Conservation (phyloP, 2,329 filamentous ascomycete species). For the Zymoseptoria brevis region DNA sequence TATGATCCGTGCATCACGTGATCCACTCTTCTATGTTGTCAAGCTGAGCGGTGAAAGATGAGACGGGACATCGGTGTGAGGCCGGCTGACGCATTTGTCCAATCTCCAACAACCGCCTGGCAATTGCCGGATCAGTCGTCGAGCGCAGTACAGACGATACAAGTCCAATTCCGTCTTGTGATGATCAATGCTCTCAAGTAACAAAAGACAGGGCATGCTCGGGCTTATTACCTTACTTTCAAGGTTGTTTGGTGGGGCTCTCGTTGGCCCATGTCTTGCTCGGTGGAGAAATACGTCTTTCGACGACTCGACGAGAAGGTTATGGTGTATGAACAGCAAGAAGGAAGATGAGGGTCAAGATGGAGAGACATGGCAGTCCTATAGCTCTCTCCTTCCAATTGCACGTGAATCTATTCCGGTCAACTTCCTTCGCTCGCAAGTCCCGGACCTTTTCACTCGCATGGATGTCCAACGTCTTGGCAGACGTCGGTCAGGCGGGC, state of each 20-base stretch:
- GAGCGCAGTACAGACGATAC: too few relatives aligned
- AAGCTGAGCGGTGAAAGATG: neutral
- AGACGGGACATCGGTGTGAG: neutral
- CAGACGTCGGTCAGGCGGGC: neutral
- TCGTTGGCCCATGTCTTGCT: too few relatives aligned
- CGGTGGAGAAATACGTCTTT: too few relatives aligned
- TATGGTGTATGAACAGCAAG: neutral
- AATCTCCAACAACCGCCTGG: neutral
- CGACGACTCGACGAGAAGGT: neutral
- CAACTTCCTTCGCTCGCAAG: neutral
- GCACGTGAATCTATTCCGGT: neutral
- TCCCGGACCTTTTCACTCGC: too few relatives aligned
- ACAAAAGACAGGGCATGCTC: neutral
- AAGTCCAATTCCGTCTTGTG: neutral
- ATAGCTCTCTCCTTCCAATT: neutral
- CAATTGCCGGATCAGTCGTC: too few relatives aligned
- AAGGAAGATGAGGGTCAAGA: too few relatives aligned
- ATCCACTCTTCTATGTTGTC: neutral
- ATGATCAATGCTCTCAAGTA: neutral
- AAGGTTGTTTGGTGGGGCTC: neutral
- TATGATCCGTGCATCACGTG: too few relatives aligned
- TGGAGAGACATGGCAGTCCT: too few relatives aligned
- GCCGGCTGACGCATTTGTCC: neutral
- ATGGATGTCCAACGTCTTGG: neutral
- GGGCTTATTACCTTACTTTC: neutral